Evolutionary conservation across 1,284 basidiomycete species (phyloP).

Genomic region (Ceratobasidium sp.): DNA sequence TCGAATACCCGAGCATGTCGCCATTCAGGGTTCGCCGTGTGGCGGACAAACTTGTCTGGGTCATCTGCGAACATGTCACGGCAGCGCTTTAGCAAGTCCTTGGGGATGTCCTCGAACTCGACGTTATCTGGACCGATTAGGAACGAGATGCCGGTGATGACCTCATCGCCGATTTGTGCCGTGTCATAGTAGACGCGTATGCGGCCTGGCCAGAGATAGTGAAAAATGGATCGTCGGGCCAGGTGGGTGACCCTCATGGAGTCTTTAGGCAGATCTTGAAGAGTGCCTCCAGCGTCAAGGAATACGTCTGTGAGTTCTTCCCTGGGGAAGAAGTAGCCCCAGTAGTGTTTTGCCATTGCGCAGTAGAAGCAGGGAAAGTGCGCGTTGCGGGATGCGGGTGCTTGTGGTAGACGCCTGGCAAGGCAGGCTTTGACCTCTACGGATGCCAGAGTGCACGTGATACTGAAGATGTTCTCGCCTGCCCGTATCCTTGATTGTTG

Average conservation of each 20-base stretch:
- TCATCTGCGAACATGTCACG: neutral
- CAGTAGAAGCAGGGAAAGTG: too few relatives aligned
- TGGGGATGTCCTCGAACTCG: neutral
- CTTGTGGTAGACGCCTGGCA: too few relatives aligned
- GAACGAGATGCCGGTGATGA: neutral
- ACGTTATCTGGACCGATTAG: neutral
- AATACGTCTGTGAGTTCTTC: neutral
- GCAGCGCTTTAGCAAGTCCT: neutral
- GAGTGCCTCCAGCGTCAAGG: neutral
- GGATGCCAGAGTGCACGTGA: too few relatives aligned
- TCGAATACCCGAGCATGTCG: neutral
- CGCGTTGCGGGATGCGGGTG: too few relatives aligned
- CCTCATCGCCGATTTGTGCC: neutral
- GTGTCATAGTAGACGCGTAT: neutral
- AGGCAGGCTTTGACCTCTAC: too few relatives aligned
- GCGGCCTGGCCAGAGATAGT: conserved; percentile 1
- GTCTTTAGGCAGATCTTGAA: neutral
- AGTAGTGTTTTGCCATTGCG: neutral
- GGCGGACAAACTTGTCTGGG: neutral
- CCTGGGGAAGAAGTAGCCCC: neutral
- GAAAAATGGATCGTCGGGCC: neutral
- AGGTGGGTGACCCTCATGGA: neutral
- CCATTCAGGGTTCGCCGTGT: neutral
- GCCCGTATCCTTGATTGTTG: too few relatives aligned
- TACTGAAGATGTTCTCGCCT: too few relatives aligned